Conservation (phyloP, 495 filamentous ascomycete species). For the Cercophora scortea region DNA sequence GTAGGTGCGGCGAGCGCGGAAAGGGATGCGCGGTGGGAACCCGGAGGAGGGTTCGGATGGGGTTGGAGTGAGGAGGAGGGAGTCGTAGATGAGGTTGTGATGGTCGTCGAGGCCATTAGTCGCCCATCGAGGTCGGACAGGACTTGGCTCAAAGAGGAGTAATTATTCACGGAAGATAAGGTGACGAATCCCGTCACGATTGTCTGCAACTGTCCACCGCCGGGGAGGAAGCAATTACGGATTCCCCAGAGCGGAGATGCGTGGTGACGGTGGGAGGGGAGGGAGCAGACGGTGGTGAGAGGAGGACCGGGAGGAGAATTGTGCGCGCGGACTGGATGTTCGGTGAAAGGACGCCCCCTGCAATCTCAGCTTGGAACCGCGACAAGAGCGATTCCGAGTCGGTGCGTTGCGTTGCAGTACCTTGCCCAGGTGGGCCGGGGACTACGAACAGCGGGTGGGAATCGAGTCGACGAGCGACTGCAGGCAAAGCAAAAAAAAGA, state of each 20-base stretch:
- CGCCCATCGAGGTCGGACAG: conserved; percentile 2
- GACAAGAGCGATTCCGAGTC: conserved; percentile 2
- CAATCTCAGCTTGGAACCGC: neutral
- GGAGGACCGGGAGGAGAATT: neutral
- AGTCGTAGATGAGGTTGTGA: conserved; percentile 16
- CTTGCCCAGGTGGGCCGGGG: conserved; percentile 4
- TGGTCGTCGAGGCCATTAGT: conserved; percentile 35
- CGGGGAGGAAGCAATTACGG: too few species aligned
- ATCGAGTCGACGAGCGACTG: conserved; percentile 7
- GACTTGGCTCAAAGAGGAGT: neutral
- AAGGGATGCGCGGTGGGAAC: conserved; percentile 21
- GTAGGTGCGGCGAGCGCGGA: conserved; percentile 27
- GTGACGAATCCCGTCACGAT: too few species aligned
- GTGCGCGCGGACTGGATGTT: neutral
- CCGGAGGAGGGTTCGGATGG: neutral
- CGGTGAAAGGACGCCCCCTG: conserved; percentile 4
- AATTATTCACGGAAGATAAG: too few species aligned
- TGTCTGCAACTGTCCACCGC: too few species aligned
- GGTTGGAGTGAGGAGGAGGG: conserved; percentile 9
- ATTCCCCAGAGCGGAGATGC: neutral
- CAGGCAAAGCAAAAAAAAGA: neutral
- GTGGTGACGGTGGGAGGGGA: neutral
- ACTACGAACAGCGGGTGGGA: conserved; percentile 3
- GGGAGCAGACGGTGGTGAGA: too few species aligned
- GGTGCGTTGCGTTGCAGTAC: conserved; percentile 13